phyloP scores from a whole-genome alignment of 768 basidiomycete genomes.

The Naganishia vishniacii region DNA sequence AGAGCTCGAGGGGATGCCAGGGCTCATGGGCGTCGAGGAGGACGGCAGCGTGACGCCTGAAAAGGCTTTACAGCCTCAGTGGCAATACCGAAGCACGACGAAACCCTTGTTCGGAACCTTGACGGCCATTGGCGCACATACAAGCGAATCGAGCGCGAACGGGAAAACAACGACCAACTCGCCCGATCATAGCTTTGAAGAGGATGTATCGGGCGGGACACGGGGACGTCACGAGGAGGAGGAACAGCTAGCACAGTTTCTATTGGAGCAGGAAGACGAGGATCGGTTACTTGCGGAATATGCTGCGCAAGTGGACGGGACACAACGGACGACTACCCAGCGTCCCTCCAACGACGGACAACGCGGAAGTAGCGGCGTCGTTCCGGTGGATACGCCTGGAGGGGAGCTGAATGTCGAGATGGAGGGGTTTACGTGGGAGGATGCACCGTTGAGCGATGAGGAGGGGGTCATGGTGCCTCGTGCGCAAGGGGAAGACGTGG shows the following conservation, averaged over 20 bases:
- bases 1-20: background rate
- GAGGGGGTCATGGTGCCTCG: background rate
- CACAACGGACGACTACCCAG: too few relatives aligned
- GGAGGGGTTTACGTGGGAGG: conserved; percentile 27
- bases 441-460: conserved; percentile 18
- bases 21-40: background rate
- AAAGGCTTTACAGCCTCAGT: background rate
- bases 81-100: conserved; percentile 1
- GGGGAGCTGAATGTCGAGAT: background rate
- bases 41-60: background rate
- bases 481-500: conserved; percentile 1
- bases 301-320: background rate
- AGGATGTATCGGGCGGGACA: too few relatives aligned
- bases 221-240: background rate
- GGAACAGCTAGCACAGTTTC: conserved; percentile 4
- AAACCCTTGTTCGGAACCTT: background rate
- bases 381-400: conserved; percentile 3
- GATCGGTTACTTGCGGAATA: conserved; percentile 11
- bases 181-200: background rate
- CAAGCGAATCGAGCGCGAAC: background rate
- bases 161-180: background rate
- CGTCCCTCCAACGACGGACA: too few relatives aligned
- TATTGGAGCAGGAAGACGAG: conserved; percentile 2
- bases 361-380: background rate
- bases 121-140: too few relatives aligned